Evolutionary conservation across 192 early-diverging fungal genomes (phyloP).

Genomic region (Gaertneriomyces semiglobifer): DNA sequence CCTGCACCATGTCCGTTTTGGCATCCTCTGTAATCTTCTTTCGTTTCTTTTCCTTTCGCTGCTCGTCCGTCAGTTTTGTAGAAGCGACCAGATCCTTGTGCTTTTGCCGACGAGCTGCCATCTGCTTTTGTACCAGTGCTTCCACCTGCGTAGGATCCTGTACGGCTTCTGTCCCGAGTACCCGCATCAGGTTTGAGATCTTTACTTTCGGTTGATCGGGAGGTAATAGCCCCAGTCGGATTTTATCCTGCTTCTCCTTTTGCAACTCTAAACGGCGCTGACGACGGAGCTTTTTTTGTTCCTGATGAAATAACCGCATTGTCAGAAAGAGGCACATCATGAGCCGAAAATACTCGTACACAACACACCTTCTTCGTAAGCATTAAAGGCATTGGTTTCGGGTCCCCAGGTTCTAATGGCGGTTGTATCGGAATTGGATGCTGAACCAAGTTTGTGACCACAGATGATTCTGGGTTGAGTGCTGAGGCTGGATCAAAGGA

Average conservation of each 20-base stretch:
- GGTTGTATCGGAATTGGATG: conserved; percentile 82
- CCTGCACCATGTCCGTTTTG: conserved; percentile 62
- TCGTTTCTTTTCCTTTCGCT: conserved; percentile 71
- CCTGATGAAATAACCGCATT: conserved; percentile 46
- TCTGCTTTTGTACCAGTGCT: conserved; percentile 82
- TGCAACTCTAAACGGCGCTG: conserved; percentile 79
- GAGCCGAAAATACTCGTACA: background rate
- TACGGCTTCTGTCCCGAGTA: conserved; percentile 91
- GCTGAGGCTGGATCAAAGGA: conserved; percentile 41
- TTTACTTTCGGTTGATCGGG: conserved; percentile 90
- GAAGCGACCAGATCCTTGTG: conserved; percentile 82
- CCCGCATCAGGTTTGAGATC: conserved; percentile 90
- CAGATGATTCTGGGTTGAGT: conserved; percentile 42
- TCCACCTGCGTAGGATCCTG: conserved; percentile 94
- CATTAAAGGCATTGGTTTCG: conserved; percentile 66
- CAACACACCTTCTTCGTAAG: conserved; percentile 69
- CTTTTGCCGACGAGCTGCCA: conserved; percentile 70
- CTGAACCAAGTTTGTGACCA: conserved; percentile 76
- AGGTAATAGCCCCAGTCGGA: conserved; percentile 85
- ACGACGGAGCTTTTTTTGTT: conserved; percentile 88
- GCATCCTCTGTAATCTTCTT: conserved; percentile 62
- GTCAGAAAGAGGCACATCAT: conserved; percentile 16
- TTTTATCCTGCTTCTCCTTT: conserved; percentile 93
- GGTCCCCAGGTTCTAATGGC: conserved; percentile 59
- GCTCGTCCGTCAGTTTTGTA: conserved; percentile 83